Evolutionary conservation across 352 stramenopile species (phyloP).

Genomic region (Phytopythium litorale): DNA sequence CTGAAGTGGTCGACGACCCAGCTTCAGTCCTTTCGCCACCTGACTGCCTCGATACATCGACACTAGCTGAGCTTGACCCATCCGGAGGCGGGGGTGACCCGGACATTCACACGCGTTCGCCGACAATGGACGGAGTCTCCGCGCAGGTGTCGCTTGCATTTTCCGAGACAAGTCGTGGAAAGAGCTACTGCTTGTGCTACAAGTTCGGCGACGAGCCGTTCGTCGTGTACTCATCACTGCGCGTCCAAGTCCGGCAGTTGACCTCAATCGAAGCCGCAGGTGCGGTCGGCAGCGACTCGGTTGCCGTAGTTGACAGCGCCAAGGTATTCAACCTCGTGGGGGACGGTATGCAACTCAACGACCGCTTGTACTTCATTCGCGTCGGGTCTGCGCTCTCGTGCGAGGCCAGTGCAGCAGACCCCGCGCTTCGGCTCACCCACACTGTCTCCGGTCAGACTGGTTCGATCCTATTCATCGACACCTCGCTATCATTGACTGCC

Average conservation of each 20-base stretch:
- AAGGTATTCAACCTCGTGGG: conserved; percentile 52
- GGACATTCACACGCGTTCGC: neutral
- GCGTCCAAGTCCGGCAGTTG: conserved; percentile 48
- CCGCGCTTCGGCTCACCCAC: conserved; percentile 27
- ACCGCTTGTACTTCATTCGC: conserved; percentile 61
- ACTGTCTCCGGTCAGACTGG: conserved; percentile 26
- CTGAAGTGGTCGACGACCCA: conserved; percentile 27
- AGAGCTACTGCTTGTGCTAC: conserved; percentile 60
- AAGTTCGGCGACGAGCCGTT: conserved; percentile 68
- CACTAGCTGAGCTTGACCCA: conserved; percentile 27
- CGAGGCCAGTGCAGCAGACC: conserved; percentile 25
- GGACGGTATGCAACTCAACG: conserved; percentile 44
- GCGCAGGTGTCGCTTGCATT: conserved; percentile 28
- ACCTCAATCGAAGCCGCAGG: conserved; percentile 17
- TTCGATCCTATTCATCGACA: conserved; percentile 35
- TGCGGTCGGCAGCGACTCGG: conserved; percentile 22
- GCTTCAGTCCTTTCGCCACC: conserved; percentile 12
- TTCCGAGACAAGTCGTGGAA: conserved; percentile 31
- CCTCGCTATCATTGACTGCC: conserved; percentile 13
- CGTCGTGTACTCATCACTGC: conserved; percentile 37
- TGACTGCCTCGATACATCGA: conserved; percentile 37
- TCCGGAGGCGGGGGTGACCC: neutral
- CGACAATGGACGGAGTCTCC: neutral
- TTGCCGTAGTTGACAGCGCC: conserved; percentile 43
- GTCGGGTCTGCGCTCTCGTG: conserved; percentile 28